Base-by-base conservation (phyloP, 2,329 filamentous ascomycete species). In the Cercospora janseana region DNA sequence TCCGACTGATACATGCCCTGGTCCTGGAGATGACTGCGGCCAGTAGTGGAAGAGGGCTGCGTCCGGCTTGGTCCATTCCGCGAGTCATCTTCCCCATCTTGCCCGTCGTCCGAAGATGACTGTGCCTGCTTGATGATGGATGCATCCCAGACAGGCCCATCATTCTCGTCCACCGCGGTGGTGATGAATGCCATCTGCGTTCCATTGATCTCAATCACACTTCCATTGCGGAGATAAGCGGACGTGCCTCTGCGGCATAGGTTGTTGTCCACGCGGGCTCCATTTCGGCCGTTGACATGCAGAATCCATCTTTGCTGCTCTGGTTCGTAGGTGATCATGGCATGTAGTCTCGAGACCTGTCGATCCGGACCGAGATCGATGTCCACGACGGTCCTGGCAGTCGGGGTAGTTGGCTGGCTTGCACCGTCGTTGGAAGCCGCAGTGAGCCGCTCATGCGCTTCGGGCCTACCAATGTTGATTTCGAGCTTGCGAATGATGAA, bases 111-210 rank as follows among this genome's bases (percentile, higher is more conserved):
- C 32, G 74, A 74, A 12, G 71, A 72, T 46, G 65, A 67, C 52
- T 69, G 66, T 6, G 65, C 65, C 34, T 70, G 67, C 28, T 63
- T 62, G 24, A 70, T 60, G 51, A 70, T 69, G 4, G 67, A 65
- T 24, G 64, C 67, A 50, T 69, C 67, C 63, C 83, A 72, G 20
- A 81, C 78, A 24, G 86, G 84, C 37, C 87, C 82, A 60, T 87
- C 80, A 87, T 78, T 64, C 86, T 90, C 62, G 73, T 80, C 16
- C 78, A 78, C 63, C 87, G 81, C 82, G 0, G 93, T 92, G n/a
- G 95, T 81, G 40, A 96, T 88, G 70, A 98, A 98, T 77, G 97
- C 92, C 93, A 98, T 98, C 73, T 98, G 92, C 1, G 93, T 87
- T 46, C 88, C 88, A 61, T 86, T 87, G 64, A 97, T 88, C 65